These are phyloP conservation scores for Schizochytrium sp. DNA, from an alignment of 108 stramenopile genomes.

Conservation along the genomic window DNA sequence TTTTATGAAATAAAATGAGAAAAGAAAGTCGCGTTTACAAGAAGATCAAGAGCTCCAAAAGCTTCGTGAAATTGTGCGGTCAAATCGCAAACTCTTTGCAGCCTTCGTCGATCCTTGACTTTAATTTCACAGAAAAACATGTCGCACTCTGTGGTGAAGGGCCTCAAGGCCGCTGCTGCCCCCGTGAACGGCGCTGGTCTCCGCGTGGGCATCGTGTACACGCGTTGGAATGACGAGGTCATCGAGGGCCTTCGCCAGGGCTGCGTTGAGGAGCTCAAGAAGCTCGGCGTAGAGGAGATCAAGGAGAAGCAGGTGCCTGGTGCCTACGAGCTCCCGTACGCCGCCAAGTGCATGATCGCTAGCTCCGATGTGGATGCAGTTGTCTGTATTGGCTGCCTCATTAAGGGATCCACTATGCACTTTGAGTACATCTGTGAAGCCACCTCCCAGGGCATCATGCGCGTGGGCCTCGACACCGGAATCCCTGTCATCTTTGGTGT, in stretches of 20 bases:
- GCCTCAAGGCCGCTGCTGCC: constrained; percentile 35
- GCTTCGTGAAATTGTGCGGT: too few relatives aligned
- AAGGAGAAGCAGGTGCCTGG: constrained; percentile 92
- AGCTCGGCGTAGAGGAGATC: constrained; percentile 48
- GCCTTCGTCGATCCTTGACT: too few relatives aligned
- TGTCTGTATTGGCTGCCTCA: constrained; percentile 91
- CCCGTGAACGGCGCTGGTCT: constrained; percentile 66
- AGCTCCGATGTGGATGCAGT: constrained; percentile 86
- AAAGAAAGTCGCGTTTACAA: too few relatives aligned
- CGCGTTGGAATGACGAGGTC: constrained; percentile 74
- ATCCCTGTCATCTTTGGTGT: constrained; percentile 90
- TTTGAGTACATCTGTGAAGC: constrained; percentile 98
- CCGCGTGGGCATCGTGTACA: constrained; percentile 72
- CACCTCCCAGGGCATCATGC: constrained; percentile 92
- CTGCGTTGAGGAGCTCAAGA: constrained; percentile 67
- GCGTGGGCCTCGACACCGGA: constrained; percentile 85
- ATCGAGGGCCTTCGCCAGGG: constrained; percentile 66
- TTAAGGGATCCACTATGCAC: constrained; percentile 98
- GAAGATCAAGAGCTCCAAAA: too few relatives aligned
- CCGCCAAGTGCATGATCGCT: constrained; percentile 73
- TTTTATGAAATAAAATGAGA: too few relatives aligned
- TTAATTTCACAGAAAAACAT: background rate
- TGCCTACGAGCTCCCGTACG: constrained; percentile 93
- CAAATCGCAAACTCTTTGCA: too few relatives aligned
- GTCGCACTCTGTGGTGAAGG: constrained; percentile 41